Evolutionary conservation across 192 early-diverging fungal genomes (phyloP), one percentile per base, ranked within the genome.

Genomic region (Coemansia sp.): DNA sequence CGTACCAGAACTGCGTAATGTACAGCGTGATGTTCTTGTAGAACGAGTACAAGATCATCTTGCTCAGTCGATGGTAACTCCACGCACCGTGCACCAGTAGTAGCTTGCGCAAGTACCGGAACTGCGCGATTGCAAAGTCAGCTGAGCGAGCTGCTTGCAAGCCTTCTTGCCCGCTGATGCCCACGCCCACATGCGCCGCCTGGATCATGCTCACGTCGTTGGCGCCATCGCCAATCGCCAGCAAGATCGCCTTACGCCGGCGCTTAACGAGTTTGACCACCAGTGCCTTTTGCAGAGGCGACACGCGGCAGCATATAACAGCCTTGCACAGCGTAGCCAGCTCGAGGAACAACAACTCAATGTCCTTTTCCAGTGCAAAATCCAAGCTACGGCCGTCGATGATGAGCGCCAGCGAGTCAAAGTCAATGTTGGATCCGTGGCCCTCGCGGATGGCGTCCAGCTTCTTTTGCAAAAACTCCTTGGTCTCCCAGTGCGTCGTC

Each of bases 131-230:
- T 0, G 93, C 92, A 72, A 95, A 98, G 84, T 98, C 96, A 25
- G 90, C 86, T 3, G 94, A 91, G 91, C 94, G 92, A 3, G 89
- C 91, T 3, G 96, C 96, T 72, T 98, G 95, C 77, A 95, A 69
- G n/a, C 96, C 96, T 78, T 98, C 96, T 67, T 95, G 90, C 37
- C 96, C 96, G 21, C 91, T 89, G 64, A 98, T 97, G 19, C 96
- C 96, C 19, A 98, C 80, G 44, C 96, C 96, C 17, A 98, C 87
- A 77, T 98, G 90, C 29, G 96, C 95, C 39, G 93, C 95, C 80
- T 99, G 97, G 67, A 99, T 99, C 97, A 99, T 99, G 39, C 89
- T 88, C 10, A 99, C 95, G 75, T 99, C 97, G 76, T 99, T 99
- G 21, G 95, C 97, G 37, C 95, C 92, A 84, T 99, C 97, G 32